Evolutionary conservation across 2,329 filamentous ascomycete species (phyloP), one percentile per base, ranked within the genome.

Genomic region (Exophiala phaeomuriformis): DNA sequence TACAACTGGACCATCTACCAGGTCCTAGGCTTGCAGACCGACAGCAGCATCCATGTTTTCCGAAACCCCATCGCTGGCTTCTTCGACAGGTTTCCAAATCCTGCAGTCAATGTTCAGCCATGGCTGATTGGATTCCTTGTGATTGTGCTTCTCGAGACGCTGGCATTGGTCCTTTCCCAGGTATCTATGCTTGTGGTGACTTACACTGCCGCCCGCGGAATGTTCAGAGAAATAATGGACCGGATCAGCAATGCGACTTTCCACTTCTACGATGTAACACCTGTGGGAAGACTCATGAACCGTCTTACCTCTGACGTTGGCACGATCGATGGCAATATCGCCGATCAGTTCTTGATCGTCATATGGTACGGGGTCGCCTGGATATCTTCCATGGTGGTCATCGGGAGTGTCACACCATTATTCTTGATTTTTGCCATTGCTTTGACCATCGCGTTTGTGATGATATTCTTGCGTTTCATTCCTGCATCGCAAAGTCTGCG

Each of bases 251-350:
- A 83, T 63, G 87, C 90, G 0, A 90, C 85, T 0, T 95, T 96
- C 71, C 82, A 89, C 1, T 96, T 90, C 68, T 93, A 95, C 71
- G 90, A 96, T 66, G 82, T 88, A 3, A 95, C 90, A 0, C 90
- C 90, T 0, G 84, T 94, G 0, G 90, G 90, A 0, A 82, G 90
- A 44, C 74, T 96, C 57, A 95, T 95, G 87, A 96, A 96, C 67
- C 81, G 90, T 5, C 77, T 96, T 56, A 95, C 90, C 0, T 88
- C 88, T 1, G 90, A 96, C 64, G 93, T 95, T 70, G 87, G 86
- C 30, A 90, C 88, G 47, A 80, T 95, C 0, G 90, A 96, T 64
- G 90, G 90, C 0, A 85, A 86, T n/a, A 86, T 95, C 63, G 85
- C 87, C 45, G 72, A 76, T 6, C 83, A 88, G 8, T 81, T 95